phyloP scores from a whole-genome alignment of 139 green algal genomes.

The Pleodorina starrii region DNA sequence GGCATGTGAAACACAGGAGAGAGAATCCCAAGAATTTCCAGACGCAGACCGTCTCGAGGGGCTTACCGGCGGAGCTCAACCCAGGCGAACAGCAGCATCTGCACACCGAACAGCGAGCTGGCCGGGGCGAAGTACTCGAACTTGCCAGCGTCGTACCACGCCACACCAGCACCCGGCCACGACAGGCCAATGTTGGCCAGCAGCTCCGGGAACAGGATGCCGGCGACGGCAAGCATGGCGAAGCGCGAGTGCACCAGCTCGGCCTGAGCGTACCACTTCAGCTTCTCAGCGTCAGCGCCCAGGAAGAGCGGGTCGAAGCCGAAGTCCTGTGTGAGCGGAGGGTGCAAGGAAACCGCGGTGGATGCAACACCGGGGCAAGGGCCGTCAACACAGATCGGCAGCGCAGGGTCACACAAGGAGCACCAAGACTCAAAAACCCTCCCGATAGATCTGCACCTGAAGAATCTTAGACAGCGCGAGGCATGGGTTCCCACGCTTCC shows the following conservation, averaged over 20 bases:
- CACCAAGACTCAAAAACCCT: too few species aligned
- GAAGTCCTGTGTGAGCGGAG: conserved; percentile 51
- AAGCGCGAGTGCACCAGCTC: conserved; percentile 72
- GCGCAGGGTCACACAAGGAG: too few species aligned
- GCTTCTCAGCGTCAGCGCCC: conserved; percentile 63
- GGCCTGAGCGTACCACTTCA: conserved; percentile 73
- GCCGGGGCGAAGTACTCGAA: conserved; percentile 70
- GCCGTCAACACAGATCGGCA: too few species aligned
- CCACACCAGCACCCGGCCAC: conserved; percentile 57
- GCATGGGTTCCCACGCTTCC: too few species aligned
- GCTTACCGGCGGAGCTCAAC: conserved; percentile 75
- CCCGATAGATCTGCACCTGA: too few species aligned
- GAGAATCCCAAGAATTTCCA: background rate
- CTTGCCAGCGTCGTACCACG: conserved; percentile 72
- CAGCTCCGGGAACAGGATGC: conserved; percentile 74
- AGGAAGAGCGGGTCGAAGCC: conserved; percentile 80
- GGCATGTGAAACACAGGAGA: background rate
- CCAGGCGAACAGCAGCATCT: conserved; percentile 84
- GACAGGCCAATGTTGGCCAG: conserved; percentile 43
- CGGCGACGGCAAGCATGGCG: conserved; percentile 79
- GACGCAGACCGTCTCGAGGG: background rate
- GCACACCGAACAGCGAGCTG: conserved; percentile 72
- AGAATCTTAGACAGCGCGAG: too few species aligned
- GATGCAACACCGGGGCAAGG: too few species aligned
- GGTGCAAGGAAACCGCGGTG: too few species aligned